Conservation (phyloP, 495 filamentous ascomycete species). For the Penicillium dipodomyicola region DNA sequence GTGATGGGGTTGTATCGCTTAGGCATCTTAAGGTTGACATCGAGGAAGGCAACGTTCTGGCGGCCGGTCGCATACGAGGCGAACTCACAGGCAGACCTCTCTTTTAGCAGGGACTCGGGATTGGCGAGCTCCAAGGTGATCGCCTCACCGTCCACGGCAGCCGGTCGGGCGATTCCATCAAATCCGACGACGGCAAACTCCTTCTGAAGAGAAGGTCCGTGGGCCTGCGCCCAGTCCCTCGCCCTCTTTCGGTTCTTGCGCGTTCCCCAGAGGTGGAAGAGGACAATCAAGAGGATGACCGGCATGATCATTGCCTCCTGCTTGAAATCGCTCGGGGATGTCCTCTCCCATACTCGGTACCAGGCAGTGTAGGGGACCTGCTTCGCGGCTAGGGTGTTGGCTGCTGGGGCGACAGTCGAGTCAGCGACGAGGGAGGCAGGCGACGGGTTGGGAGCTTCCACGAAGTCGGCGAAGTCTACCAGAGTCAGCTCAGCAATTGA, state of each 20-base stretch:
- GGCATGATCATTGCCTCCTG: slow-evolving; percentile 79
- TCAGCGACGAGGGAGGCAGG: slow-evolving; percentile 50
- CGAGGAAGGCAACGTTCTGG: slow-evolving; percentile 88
- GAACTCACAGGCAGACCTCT: slow-evolving; percentile 81
- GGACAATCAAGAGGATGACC: slow-evolving; percentile 67
- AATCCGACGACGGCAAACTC: slow-evolving; percentile 94
- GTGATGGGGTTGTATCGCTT: slow-evolving; percentile 89
- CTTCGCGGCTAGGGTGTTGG: slow-evolving; percentile 47
- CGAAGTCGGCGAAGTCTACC: slow-evolving; percentile 78
- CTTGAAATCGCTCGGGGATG: slow-evolving; percentile 75
- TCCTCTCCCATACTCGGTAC: slow-evolving; percentile 95
- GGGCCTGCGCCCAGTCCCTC: slow-evolving; percentile 72
- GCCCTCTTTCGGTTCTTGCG: slow-evolving; percentile 76
- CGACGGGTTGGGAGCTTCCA: slow-evolving; percentile 62
- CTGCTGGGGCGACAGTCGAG: slow-evolving; percentile 41
- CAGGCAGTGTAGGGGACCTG: slow-evolving; percentile 78
- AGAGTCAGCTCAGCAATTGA: slow-evolving; percentile 15
- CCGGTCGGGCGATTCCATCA: slow-evolving; percentile 41
- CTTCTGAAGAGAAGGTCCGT: slow-evolving; percentile 64
- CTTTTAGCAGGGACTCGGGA: slow-evolving; percentile 67
- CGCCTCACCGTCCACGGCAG: slow-evolving; percentile 43
- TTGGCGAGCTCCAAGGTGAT: slow-evolving; percentile 42
- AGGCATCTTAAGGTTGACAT: slow-evolving; percentile 74
- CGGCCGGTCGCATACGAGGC: slow-evolving; percentile 88
- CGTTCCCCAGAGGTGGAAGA: slow-evolving; percentile 80